These are phyloP conservation scores for Elaeis oleifera DNA, from an alignment of 202 grass and related monocot species.

Conservation along the genomic window DNA sequence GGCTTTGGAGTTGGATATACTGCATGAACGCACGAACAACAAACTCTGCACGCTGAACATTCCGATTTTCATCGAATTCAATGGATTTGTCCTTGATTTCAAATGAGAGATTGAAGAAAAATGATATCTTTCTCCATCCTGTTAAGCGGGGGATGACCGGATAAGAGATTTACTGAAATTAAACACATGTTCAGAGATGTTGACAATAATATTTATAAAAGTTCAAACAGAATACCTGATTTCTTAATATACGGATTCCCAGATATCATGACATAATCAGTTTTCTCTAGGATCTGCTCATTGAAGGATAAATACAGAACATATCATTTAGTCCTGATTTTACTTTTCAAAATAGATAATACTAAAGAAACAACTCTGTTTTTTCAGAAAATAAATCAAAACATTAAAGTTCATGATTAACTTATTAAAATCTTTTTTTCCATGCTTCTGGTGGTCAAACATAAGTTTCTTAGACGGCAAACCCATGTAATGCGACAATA, in stretches of 20 bases:
- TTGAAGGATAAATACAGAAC: background rate
- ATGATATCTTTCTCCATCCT: constrained; percentile 93
- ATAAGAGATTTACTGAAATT: constrained; percentile 9
- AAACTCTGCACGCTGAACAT: constrained; percentile 78
- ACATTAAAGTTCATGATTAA: too few relatives aligned
- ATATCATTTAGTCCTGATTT: too few relatives aligned
- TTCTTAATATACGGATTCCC: constrained; percentile 86
- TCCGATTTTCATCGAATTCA: constrained; percentile 77
- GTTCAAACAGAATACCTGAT: constrained; percentile 40
- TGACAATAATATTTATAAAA: background rate
- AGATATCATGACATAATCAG: constrained; percentile 52
- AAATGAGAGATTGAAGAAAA: constrained; percentile 80
- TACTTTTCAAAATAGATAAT: too few relatives aligned
- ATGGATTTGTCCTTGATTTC: constrained; percentile 78
- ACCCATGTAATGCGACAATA: too few relatives aligned
- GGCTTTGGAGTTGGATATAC: constrained; percentile 27
- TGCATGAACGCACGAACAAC: constrained; percentile 65
- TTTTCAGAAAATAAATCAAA: too few relatives aligned
- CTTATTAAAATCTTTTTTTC: too few relatives aligned
- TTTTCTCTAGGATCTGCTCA: constrained; percentile 77
- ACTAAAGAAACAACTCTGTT: too few relatives aligned
- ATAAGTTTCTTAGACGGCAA: too few relatives aligned
- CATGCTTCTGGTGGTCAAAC: too few relatives aligned
- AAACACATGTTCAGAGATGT: constrained; percentile 1
- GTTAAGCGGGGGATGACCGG: constrained; percentile 11